Conservation (phyloP, 2,329 filamentous ascomycete genomes). For the Apiospora arundinis region DNA sequence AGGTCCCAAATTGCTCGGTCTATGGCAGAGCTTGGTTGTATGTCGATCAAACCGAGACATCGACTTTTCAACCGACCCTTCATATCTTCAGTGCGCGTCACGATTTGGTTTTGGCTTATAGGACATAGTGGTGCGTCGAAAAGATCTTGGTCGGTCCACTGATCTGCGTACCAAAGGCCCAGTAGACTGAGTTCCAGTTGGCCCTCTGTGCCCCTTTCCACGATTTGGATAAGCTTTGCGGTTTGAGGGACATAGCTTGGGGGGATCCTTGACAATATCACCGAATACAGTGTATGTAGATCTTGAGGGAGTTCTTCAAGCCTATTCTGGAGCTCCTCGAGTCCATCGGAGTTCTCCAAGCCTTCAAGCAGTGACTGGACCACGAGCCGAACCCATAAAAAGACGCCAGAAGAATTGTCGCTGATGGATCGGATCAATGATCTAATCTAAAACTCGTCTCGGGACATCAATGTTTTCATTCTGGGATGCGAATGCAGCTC, state of each 20-base stretch:
- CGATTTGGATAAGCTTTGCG: neutral
- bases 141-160: conserved; percentile 25
- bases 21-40: neutral
- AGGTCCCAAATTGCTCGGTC: too few species aligned
- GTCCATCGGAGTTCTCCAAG: conserved; percentile 29
- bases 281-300: conserved; percentile 30
- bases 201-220: neutral
- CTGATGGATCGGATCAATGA: conserved; percentile 27
- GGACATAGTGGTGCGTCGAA: conserved; percentile 21
- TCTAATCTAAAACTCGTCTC: conserved; percentile 17
- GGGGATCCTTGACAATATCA: conserved; percentile 27
- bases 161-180: conserved; percentile 31
- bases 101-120: conserved; percentile 24
- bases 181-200: conserved; percentile 24
- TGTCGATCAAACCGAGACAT: conserved; percentile 31
- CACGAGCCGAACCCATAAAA: conserved; percentile 33
- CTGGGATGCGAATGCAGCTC: conserved; percentile 26
- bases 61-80: conserved; percentile 28
- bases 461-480: conserved; percentile 26
- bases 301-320: conserved; percentile 30
- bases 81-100: conserved; percentile 27
- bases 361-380: conserved; percentile 29
- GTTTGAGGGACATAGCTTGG: conserved; percentile 22
- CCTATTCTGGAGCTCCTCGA: conserved; percentile 28
- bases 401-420: conserved; percentile 29